Base-by-base conservation (phyloP, 2,329 filamentous ascomycete species). In the Arthrobotrys entomopaga region DNA sequence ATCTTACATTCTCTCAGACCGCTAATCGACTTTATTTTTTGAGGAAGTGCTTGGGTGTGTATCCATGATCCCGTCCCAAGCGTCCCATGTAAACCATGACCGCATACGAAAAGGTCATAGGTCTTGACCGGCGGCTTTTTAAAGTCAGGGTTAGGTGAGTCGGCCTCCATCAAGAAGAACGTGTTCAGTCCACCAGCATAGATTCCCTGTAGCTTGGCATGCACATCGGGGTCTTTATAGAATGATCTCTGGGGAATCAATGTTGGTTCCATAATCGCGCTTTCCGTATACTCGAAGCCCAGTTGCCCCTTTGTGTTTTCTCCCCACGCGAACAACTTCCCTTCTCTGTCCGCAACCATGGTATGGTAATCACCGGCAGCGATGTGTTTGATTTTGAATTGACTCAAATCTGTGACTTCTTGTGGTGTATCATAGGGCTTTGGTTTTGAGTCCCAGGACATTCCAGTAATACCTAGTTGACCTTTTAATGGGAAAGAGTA, bases 271-370 rank as follows among this genome's bases (percentile, higher is more conserved):
- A 94, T 91, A 22, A 91, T 84, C 67, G 87, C 83, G 26, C 89
- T 86, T 0, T 86, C 80, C 56, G 88, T 88, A 61, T 86, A 87
- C 58, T 92, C 88, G 78, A 94, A 88, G n/a, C 94, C 94, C 2
- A 98, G 85, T 81, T 98, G 95, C n/a, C 95, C 95, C 49, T 88
- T 87, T 0, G 89, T 89, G 82, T 98, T 98, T 81, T 98, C 93
- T 42, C 95, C 95, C 82, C 96, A 98, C 5, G 89, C 85, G 81
- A 95, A 97, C 15, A 95, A 86, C 15, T 88, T 87, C 15, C 94
- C 94, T 60, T 90, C 85, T 72, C 87, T 87, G 79, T 94, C 91
- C 15, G 93, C 85, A 0, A 88, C 91, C 0, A 96, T 83, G 2
- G 92, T 96, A 82, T 99, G 95, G 77, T 89, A 88, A 80, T 97